Base-by-base conservation (phyloP, 495 filamentous ascomycete species). In the Filosporella fistucella region DNA sequence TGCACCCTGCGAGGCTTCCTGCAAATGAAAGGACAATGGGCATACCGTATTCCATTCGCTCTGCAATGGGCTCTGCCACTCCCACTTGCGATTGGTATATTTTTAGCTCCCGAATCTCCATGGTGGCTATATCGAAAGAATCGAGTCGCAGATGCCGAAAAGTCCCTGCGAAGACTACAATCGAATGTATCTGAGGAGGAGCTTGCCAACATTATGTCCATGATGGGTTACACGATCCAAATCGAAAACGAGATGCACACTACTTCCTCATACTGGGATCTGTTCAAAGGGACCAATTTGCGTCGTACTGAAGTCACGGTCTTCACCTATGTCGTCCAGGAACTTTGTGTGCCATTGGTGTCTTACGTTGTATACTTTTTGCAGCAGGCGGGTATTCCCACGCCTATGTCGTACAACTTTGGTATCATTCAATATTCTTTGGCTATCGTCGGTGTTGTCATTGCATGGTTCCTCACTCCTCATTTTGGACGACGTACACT, bases 341-440 rank as follows among this genome's bases (percentile, higher is more conserved):
- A 79, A n/a, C 64, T 88, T 14, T 81, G 73, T 40, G 86, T 85
- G 12, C 81, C 82, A 48, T 73, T 77, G 1, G 76, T 90, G 59
- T 79, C 77, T 30, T 79, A 80, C 33, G 83, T 84, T 54, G 78
- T 81, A 17, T 83, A 85, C 49, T 85, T 88, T 59, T 73, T 82
- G 55, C 64, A 81, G 48, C 75, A 81, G 47, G 84, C 84, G 2
- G 86, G 85, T 4, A 66, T 88, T n/a, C 56, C 62, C 28, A 47
- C 69, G 0, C 60, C 59, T 3, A 39, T 24, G 7, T 23, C 49
- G 2, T 50, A 42, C 26, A 43, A 42, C 24, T 50, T 43, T 21
- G 35, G 35, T 7, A 38, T 38, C 35, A 38, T 38, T 22, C 35
- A 38, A n/a, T 38, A 38, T 22, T 38, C 39, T 4, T n/a, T 25